Evolutionary conservation across 2,329 filamentous ascomycete genomes (phyloP).

Genomic region (Aaosphaeria arxii): DNA sequence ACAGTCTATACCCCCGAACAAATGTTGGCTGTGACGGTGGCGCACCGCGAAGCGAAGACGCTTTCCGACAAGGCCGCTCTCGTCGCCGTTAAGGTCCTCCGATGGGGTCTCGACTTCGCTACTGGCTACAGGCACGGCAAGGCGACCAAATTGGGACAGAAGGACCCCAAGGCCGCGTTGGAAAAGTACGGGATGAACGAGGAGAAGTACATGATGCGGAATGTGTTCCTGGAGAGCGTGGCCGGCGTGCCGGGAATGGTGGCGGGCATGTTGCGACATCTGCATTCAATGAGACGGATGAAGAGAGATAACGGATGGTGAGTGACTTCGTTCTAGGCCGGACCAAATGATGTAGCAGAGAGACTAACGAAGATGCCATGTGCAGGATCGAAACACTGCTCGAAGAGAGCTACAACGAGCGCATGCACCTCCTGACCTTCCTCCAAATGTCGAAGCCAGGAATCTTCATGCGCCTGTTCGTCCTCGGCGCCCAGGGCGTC

Average conservation of each 20-base stretch:
- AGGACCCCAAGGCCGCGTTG: constrained; percentile 50
- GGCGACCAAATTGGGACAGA: constrained; percentile 36
- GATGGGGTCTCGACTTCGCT: constrained; percentile 76
- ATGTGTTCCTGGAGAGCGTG: constrained; percentile 91
- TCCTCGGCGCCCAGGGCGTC: constrained; percentile 88
- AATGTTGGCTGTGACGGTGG: constrained; percentile 70
- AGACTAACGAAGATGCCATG: constrained; percentile 4
- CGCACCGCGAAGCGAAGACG: constrained; percentile 71
- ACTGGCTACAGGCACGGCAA: constrained; percentile 77
- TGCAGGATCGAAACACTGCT: constrained; percentile 82
- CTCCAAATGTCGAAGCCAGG: constrained; percentile 86
- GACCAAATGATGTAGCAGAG: not conserved
- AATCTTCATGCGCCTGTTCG: constrained; percentile 87
- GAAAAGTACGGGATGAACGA: constrained; percentile 72
- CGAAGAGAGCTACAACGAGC: constrained; percentile 87
- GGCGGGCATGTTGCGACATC: constrained; percentile 86
- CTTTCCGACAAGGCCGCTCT: constrained; percentile 78
- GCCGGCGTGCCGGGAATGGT: constrained; percentile 97
- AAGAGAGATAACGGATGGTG: constrained; percentile 89
- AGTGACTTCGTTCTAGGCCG: constrained; percentile 1
- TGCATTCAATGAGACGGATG: constrained; percentile 78
- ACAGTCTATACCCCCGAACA: constrained; percentile 70
- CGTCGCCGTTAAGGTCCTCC: constrained; percentile 68
- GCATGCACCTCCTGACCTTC: constrained; percentile 91
- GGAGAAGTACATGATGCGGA: constrained; percentile 83